Percentiles rank a stretch among this genome's conserved stretches.
Conservation (phyloP, 2,329 filamentous ascomycete genomes). For the Nemania diffusa region DNA sequence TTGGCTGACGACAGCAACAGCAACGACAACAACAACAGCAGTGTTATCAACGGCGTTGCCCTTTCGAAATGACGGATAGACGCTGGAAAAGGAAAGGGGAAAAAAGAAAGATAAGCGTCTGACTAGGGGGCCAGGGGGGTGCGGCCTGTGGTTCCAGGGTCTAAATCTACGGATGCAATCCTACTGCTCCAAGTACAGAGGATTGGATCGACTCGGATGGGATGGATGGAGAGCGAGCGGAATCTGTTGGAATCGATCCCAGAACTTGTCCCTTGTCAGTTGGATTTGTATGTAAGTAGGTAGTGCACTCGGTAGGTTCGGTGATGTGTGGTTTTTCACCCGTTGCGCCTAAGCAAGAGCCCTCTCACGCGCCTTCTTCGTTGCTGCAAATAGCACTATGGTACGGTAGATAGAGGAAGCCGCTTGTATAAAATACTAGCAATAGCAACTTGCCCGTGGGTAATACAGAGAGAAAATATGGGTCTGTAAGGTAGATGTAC, state of each 20-base stretch:
- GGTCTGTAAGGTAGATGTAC: background rate
- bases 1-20: constrained; percentile 24
- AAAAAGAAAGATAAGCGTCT: constrained; percentile 37
- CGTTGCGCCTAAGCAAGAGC: background rate
- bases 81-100: constrained; percentile 30
- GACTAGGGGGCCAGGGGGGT: constrained; percentile 23
- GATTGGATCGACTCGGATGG: constrained; percentile 27
- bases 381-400: background rate
- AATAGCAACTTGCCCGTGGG: background rate
- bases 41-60: constrained; percentile 1
- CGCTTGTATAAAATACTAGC: background rate
- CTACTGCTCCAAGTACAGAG: constrained; percentile 18
- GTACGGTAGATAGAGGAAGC: constrained; percentile 1
- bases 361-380: background rate
- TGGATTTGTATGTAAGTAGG: background rate
- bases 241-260: constrained; percentile 17
- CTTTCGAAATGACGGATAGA: constrained; percentile 26
- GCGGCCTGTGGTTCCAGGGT: constrained; percentile 36
- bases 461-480: background rate
- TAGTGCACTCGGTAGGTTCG: background rate
- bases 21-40: constrained; percentile 10
- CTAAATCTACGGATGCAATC: constrained; percentile 36
- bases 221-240: constrained; percentile 26
- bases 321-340: background rate
- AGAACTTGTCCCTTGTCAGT: constrained; percentile 14